These are phyloP conservation scores for Pterocarpus macrocarpus DNA, from an alignment of 306 rosid species.

Conservation along the genomic window DNA sequence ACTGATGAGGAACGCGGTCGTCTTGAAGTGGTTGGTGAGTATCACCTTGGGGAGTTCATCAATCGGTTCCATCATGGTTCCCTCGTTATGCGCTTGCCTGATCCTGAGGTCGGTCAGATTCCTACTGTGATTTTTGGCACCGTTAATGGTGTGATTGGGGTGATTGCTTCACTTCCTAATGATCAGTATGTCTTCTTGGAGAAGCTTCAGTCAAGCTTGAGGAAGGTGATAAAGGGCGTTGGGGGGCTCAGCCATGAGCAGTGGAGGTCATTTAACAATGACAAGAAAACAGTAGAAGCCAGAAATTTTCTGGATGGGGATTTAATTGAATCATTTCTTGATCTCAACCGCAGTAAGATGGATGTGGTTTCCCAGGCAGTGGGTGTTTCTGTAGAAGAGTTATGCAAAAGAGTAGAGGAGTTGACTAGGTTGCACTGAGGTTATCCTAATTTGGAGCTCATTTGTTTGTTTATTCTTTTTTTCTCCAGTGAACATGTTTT, in stretches of 20 bases:
- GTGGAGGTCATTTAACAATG: constrained; percentile 95
- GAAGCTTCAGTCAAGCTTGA: constrained; percentile 87
- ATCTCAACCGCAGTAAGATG: constrained; percentile 86
- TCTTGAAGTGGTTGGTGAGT: constrained; percentile 95
- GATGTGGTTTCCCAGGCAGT: constrained; percentile 81
- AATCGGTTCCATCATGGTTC: constrained; percentile 93
- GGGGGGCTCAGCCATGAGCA: constrained; percentile 99
- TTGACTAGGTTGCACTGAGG: constrained; percentile 90
- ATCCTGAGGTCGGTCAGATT: constrained; percentile 94
- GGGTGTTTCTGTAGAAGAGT: constrained; percentile 91
- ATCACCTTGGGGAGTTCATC: constrained; percentile 93
- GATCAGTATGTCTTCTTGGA: constrained; percentile 89
- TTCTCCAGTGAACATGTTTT: neutral
- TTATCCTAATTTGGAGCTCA: constrained; percentile 2
- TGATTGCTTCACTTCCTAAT: constrained; percentile 93
- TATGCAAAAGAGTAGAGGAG: constrained; percentile 95
- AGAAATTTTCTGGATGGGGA: constrained; percentile 93
- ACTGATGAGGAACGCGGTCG: constrained; percentile 97
- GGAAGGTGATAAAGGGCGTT: constrained; percentile 95
- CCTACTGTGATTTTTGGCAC: constrained; percentile 94
- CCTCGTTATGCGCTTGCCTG: constrained; percentile 92
- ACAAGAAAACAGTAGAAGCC: constrained; percentile 88
- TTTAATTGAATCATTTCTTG: constrained; percentile 95
- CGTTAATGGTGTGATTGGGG: constrained; percentile 96
- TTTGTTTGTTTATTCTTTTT: constrained; percentile 36